Evolutionary conservation across 768 basidiomycete species (phyloP), one percentile per base, ranked within the genome.

Genomic region (Glaciozyma antarctica): DNA sequence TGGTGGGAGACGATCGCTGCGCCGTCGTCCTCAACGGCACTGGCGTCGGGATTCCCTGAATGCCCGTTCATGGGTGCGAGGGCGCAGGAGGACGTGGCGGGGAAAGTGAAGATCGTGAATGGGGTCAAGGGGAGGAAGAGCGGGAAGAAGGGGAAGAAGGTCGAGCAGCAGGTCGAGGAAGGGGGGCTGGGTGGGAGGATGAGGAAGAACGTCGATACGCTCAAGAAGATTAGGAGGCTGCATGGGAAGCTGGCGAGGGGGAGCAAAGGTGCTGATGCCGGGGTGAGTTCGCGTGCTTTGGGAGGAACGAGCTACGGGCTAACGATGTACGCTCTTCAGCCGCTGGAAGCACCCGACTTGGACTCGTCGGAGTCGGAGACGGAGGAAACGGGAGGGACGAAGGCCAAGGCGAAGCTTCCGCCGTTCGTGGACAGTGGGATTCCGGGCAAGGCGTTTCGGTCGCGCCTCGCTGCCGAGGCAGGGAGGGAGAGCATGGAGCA

Each of bases 1-100:
- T 70, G 69, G 69, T 70, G 69, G 69, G 69, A 70, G n/a, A 44
- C 66, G 34, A 62, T 70, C 55, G 65, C 28, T 0, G 22, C 64
- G 3, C 28, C 53, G 17, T 45, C 60, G 5, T 28, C 62, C 22
- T 69, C 64, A 7, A 41, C 38, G 8, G 51, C 51, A 13, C 26
- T 52, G 1, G 51, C 51, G 24, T 52, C 51, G 51, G 51, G 51
- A 13, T 15, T 52, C 3, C 51, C 51, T n/a, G 51, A 28, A 19
- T 52, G 51, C 51, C 51, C 51, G 24, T 52, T 24, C 17, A 32
- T 32, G 15, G 53, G 53, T 22, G 47, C 12, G 38, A 41, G 38
- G 8, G 38, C 13, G 38, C 7, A 48, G 12, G 47, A 48, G 7
- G 47, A 21, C 5, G 47, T 21, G 19, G 47, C 8, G 47, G 47